Evolutionary conservation across 2,329 filamentous ascomycete genomes (phyloP).

Genomic region (Rutstroemia sp.): DNA sequence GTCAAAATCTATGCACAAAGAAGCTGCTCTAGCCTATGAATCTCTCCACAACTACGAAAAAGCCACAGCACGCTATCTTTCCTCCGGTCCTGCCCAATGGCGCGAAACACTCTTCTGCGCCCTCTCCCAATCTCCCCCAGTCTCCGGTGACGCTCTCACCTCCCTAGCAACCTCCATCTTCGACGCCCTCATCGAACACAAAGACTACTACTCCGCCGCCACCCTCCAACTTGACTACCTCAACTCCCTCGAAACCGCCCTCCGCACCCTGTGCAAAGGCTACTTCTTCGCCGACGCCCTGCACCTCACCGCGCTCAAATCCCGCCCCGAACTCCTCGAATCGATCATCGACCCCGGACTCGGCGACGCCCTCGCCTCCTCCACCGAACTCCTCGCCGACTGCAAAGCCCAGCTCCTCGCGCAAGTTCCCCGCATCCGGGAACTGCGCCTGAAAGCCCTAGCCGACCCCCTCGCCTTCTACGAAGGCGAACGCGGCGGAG

Average conservation of each 20-base stretch:
- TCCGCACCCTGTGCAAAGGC: conserved; percentile 76
- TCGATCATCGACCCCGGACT: conserved; percentile 68
- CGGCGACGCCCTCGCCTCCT: conserved; percentile 70
- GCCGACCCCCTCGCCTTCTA: conserved; percentile 86
- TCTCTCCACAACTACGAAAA: conserved; percentile 67
- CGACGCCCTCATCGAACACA: conserved; percentile 72
- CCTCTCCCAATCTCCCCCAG: conserved; percentile 53
- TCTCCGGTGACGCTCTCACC: conserved; percentile 50
- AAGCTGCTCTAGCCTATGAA: conserved; percentile 87
- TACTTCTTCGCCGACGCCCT: conserved; percentile 86
- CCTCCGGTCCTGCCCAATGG: conserved; percentile 72
- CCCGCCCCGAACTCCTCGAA: conserved; percentile 54
- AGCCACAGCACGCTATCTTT: conserved; percentile 77
- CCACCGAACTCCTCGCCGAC: conserved; percentile 87
- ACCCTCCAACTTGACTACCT: conserved; percentile 79
- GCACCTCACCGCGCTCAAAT: conserved; percentile 58
- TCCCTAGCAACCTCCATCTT: conserved; percentile 68
- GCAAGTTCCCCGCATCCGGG: conserved; percentile 77
- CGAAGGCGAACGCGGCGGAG: conserved; percentile 61
- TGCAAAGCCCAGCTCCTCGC: conserved; percentile 79
- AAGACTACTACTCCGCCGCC: conserved; percentile 75
- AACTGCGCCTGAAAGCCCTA: conserved; percentile 72
- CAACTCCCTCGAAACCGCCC: conserved; percentile 59
- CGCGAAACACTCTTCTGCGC: conserved; percentile 82
- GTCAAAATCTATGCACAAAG: conserved; percentile 67